A percentile compares a stretch with the other conserved stretches of the same genome.
These are phyloP conservation scores for Diaporthe australafricana DNA, from an alignment of 2,329 filamentous ascomycete species.

Conservation along the genomic window DNA sequence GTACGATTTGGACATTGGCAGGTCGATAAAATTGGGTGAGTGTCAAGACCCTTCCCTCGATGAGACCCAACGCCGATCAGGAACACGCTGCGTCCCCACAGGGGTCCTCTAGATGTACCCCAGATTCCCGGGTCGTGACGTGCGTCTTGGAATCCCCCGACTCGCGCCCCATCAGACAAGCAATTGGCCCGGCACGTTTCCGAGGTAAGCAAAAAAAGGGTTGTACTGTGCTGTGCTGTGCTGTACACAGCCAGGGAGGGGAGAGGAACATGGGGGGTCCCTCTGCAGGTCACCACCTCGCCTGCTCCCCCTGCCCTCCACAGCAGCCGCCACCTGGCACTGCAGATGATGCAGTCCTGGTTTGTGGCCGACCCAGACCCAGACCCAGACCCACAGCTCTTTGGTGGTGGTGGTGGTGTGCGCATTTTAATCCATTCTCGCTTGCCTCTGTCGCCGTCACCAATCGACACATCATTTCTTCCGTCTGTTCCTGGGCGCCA, in stretches of 20 bases:
- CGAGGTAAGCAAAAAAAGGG: not conserved
- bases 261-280: not conserved
- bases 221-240: not conserved
- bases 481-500: not conserved
- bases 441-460: not conserved
- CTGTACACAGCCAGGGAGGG: not conserved
- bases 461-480: not conserved
- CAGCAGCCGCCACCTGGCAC: conserved; percentile 25
- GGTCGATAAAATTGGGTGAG: not conserved
- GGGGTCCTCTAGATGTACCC: conserved; percentile 32
- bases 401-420: not conserved
- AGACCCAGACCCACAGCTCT: conserved; percentile 14
- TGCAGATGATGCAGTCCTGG: conserved; percentile 17
- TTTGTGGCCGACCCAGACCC: conserved; percentile 7
- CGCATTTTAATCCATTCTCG: not conserved
- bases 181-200: conserved; percentile 26
- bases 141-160: conserved; percentile 28
- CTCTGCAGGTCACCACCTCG: conserved; percentile 20
- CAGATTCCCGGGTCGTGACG: conserved; percentile 33
- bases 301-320: conserved; percentile 17
- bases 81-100: conserved; percentile 25
- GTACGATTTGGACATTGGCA: not conserved
- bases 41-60: not conserved
- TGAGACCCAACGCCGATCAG: not conserved
- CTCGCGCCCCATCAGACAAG: conserved; percentile 14